A percentile compares a stretch with the other conserved stretches of the same genome.
Conservation (phyloP, 2,329 filamentous ascomycete species). For the Cytospora leucostoma region DNA sequence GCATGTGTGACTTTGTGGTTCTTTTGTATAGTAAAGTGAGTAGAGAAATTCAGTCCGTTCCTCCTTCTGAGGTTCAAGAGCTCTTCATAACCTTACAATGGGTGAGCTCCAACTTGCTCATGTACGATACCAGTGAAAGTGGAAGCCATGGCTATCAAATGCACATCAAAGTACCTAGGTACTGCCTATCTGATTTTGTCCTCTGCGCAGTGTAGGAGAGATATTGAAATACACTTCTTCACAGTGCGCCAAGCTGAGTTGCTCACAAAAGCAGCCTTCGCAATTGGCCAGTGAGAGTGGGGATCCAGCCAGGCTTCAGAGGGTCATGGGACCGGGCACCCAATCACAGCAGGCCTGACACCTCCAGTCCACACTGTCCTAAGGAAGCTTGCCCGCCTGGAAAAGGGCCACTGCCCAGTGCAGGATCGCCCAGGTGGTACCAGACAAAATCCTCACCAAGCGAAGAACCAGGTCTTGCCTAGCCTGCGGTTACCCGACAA, state of each 20-base stretch:
- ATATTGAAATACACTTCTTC: background rate
- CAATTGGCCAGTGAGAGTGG: background rate
- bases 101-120: background rate
- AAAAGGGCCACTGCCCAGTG: too few species aligned
- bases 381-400: too few species aligned
- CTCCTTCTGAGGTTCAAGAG: too few species aligned
- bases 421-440: background rate
- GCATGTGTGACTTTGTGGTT: too few species aligned
- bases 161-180: background rate
- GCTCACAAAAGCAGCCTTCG: background rate
- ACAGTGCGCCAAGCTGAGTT: background rate
- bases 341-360: background rate
- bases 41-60: too few species aligned
- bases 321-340: background rate
- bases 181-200: background rate
- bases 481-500: slow-evolving; percentile 1
- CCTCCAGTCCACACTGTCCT: background rate
- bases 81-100: too few species aligned
- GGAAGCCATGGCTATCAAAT: background rate
- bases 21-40: too few species aligned
- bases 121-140: background rate
- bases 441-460: background rate
- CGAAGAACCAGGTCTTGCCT: background rate
- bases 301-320: background rate
- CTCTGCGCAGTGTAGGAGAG: background rate